Conservation (phyloP, 805 yeast genomes). For the Yarrowia osloensis region DNA sequence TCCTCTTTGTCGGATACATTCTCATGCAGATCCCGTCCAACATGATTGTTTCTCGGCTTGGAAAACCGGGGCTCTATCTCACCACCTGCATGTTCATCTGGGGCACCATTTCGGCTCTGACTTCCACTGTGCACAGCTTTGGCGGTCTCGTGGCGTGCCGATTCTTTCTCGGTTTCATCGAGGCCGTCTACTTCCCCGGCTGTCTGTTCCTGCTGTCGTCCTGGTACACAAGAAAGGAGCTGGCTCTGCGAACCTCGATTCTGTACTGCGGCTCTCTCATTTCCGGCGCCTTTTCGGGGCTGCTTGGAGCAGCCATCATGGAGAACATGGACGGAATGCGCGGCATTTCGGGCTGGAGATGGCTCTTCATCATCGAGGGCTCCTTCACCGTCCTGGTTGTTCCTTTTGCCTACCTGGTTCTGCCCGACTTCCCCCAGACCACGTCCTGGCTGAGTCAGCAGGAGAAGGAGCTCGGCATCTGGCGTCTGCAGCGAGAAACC, state of each 20-base stretch:
- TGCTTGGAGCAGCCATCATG: constrained; percentile 57
- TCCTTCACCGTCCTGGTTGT: constrained; percentile 38
- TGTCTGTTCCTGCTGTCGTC: constrained; percentile 54
- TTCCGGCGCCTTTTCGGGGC: constrained; percentile 58
- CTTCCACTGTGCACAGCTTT: constrained; percentile 50
- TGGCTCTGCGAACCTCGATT: constrained; percentile 54
- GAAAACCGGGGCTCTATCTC: constrained; percentile 46
- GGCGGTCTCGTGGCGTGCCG: constrained; percentile 51
- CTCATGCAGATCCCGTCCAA: constrained; percentile 42
- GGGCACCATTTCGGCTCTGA: constrained; percentile 53
- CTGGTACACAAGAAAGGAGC: constrained; percentile 56
- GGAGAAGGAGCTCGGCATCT: constrained; percentile 34
- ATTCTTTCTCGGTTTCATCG: constrained; percentile 51
- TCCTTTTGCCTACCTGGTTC: constrained; percentile 49
- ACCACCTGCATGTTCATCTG: constrained; percentile 52
- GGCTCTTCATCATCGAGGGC: constrained; percentile 61
- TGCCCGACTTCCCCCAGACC: constrained; percentile 57
- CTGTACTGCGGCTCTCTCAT: constrained; percentile 52
- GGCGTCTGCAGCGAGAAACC: constrained; percentile 35
- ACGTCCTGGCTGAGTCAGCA: constrained; percentile 38
- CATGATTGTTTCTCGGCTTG: constrained; percentile 44
- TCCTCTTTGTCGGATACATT: constrained; percentile 48
- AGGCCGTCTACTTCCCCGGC: constrained; percentile 53
- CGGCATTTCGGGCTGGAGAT: constrained; percentile 55
- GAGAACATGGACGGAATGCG: constrained; percentile 47